Evolutionary conservation across 1,284 basidiomycete species (phyloP).

Genomic region (Ustilago vetiveriae): DNA sequence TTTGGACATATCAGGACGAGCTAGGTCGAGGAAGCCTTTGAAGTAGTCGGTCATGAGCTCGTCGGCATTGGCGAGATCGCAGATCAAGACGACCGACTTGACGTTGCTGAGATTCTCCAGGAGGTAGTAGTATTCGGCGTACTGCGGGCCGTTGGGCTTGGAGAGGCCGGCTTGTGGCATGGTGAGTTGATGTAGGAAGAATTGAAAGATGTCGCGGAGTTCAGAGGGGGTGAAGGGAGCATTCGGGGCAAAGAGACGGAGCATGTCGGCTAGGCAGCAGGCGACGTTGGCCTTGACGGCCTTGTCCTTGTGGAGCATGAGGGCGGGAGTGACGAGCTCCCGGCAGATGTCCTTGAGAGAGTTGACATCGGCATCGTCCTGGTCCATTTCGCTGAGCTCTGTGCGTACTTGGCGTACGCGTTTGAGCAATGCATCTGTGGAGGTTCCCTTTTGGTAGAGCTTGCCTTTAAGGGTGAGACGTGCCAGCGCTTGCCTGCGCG

Average conservation of each 20-base stretch:
- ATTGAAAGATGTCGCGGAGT: slow-evolving; percentile 70
- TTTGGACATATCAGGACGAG: slow-evolving; percentile 74
- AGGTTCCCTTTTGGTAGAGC: slow-evolving; percentile 48
- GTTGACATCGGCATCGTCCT: slow-evolving; percentile 80
- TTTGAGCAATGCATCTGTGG: slow-evolving; percentile 55
- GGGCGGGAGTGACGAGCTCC: slow-evolving; percentile 80
- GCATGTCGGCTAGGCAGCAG: slow-evolving; percentile 91
- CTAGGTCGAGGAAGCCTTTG: slow-evolving; percentile 80
- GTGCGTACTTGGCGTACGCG: slow-evolving; percentile 45
- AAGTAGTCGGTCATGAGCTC: slow-evolving; percentile 86
- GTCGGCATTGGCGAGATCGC: slow-evolving; percentile 86
- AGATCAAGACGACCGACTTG: slow-evolving; percentile 91
- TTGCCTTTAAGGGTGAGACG: slow-evolving; percentile 51
- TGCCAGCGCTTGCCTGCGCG: slow-evolving; percentile 33
- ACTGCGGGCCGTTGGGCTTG: slow-evolving; percentile 50
- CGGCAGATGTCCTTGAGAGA: slow-evolving; percentile 78
- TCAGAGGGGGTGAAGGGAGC: slow-evolving; percentile 90
- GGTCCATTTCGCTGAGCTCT: slow-evolving; percentile 85
- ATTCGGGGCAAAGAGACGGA: slow-evolving; percentile 93
- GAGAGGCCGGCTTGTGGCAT: slow-evolving; percentile 44
- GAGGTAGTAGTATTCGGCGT: slow-evolving; percentile 73
- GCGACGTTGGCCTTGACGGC: slow-evolving; percentile 93
- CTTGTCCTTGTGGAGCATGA: slow-evolving; percentile 90
- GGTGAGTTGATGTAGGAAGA: slow-evolving; percentile 72
- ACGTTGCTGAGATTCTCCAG: slow-evolving; percentile 90